Base-by-base conservation (phyloP, 768 basidiomycete species). In the Tricholoma bakamatsutake region DNA sequence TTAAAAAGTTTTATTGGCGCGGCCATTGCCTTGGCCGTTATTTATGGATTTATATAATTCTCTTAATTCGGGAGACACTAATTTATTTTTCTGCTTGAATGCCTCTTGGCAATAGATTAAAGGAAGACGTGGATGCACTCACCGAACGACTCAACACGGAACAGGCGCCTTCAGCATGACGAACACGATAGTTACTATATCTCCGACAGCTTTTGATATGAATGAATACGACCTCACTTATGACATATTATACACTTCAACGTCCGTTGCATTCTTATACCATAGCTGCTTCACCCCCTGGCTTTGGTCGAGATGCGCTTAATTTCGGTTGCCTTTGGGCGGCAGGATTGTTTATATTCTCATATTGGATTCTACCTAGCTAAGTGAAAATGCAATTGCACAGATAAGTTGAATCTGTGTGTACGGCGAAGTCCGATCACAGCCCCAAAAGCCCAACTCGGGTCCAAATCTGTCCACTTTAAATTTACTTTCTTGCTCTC, bases 81-180 rank as follows among this genome's bases (percentile, higher is more conserved):
- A 70, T 69, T 74, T 73, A 76, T 55, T 55, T 65, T 46, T 61
- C 55, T 65, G 59, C 40, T 58, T 59, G 53, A 47, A 51, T 59
- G 59, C 58, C 52, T 60, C 61, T 66, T 66, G 60, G 59, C 62
- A 64, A 69, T 72, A 90, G 88, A 75, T 74, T 89, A 68, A 83
- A 84, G 60, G 85, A 81, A 68, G 87, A 90, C 60, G 59, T 87
- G 58, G 83, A 80, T 50, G 64, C 67, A 42, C 71, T 81, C 50
- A 73, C 60, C 30, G 74, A 79, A 50, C 74, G 77, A 64, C 60
- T 76, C 59, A 74, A 76, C 62, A 59, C 67, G 51, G 62, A 68
- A 57, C 59, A 62, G 53, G 43, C 54, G 33, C 53, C 59, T 34
- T 45, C 70, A 48, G 57, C 59, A 58, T 65, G 62, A 63, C 50